A percentile compares a stretch with the other conserved stretches of the same genome.
These are phyloP conservation scores for Tulasnella sp. DNA, from an alignment of 768 basidiomycete genomes.

Conservation along the genomic window DNA sequence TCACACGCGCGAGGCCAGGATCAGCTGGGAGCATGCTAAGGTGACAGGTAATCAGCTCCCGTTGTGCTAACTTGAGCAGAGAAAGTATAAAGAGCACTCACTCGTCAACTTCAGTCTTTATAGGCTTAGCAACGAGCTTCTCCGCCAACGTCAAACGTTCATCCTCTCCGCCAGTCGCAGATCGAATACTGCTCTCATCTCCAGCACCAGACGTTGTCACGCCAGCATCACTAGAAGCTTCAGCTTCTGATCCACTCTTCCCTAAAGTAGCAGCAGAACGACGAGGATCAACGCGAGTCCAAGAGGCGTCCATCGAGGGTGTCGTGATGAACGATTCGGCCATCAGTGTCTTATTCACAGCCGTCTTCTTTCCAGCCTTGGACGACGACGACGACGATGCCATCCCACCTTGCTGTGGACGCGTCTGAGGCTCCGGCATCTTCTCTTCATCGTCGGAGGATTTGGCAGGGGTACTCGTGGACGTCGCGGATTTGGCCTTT, in stretches of 20 bases:
- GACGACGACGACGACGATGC: constrained; percentile 10
- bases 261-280: constrained; percentile 20
- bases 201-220: constrained; percentile 19
- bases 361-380: constrained; percentile 21
- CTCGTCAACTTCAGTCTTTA: constrained; percentile 63
- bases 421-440: constrained; percentile 19
- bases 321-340: constrained; percentile 21
- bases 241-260: background rate
- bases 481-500: constrained; percentile 7
- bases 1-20: constrained; percentile 49
- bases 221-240: constrained; percentile 16
- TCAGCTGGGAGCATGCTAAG: constrained; percentile 56
- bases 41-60: background rate
- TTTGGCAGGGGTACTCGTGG: constrained; percentile 22
- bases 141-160: constrained; percentile 42
- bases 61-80: background rate
- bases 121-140: constrained; percentile 50
- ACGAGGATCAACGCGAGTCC: constrained; percentile 60
- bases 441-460: constrained; percentile 40
- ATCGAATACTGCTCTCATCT: constrained; percentile 15
- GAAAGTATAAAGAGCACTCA: constrained; percentile 29
- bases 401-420: constrained; percentile 23
- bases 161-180: background rate
- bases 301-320: constrained; percentile 29
- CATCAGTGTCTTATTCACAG: constrained; percentile 26